These are phyloP conservation scores for Blumeria hordei DNA, from an alignment of 2,329 filamentous ascomycete species.

Conservation along the genomic window DNA sequence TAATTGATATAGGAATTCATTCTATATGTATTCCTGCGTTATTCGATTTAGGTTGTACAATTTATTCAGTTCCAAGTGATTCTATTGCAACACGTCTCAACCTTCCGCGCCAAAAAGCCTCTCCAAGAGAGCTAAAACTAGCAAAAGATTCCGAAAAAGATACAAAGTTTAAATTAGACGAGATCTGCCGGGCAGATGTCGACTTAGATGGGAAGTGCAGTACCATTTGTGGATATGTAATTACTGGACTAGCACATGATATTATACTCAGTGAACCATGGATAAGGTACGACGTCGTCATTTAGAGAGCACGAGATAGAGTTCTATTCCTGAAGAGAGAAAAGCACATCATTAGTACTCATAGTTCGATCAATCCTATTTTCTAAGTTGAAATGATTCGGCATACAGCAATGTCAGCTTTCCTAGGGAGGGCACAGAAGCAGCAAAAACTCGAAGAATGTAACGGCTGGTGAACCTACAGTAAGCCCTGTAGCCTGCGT, in stretches of 20 bases:
- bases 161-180: background rate
- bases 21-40: background rate
- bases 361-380: background rate
- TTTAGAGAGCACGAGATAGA: background rate
- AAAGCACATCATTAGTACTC: background rate
- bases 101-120: background rate
- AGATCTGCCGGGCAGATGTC: background rate
- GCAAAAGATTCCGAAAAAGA: background rate
- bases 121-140: background rate
- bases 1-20: background rate
- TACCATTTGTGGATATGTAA: background rate
- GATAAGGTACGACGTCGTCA: background rate
- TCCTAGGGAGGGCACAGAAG: background rate
- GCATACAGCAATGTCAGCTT: background rate
- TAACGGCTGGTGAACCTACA: no score
- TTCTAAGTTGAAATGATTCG: background rate
- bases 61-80: background rate
- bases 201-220: background rate
- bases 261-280: background rate
- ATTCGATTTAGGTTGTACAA: background rate
- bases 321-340: background rate
- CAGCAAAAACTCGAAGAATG: no score
- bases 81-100: background rate
- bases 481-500: no score
- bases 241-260: background rate